Evolutionary conservation across 2,329 filamentous ascomycete genomes (phyloP).

Genomic region (Neophaeococcomyces aloes): DNA sequence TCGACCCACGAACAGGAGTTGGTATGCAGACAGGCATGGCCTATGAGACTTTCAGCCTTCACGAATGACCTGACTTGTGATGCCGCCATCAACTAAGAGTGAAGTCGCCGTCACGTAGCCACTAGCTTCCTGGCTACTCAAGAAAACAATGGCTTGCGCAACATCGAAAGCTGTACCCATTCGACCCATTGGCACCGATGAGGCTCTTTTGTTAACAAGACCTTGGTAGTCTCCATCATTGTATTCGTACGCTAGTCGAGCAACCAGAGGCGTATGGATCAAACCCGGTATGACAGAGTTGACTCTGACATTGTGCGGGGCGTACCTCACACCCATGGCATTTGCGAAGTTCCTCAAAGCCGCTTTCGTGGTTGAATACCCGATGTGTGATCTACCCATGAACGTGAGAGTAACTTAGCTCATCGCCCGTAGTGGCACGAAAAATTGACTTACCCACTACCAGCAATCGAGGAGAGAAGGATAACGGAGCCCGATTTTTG

Average conservation of each 20-base stretch:
- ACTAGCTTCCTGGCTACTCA: slow-evolving; percentile 46
- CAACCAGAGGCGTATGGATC: slow-evolving; percentile 46
- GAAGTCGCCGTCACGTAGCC: slow-evolving; percentile 51
- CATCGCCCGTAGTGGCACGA: neutral
- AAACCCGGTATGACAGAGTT: slow-evolving; percentile 9
- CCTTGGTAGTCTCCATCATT: slow-evolving; percentile 38
- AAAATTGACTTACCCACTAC: slow-evolving; percentile 35
- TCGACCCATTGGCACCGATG: slow-evolving; percentile 47
- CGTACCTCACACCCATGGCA: slow-evolving; percentile 35
- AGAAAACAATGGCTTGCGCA: slow-evolving; percentile 45
- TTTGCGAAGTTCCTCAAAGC: slow-evolving; percentile 43
- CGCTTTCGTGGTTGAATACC: slow-evolving; percentile 44
- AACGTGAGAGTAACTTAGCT: neutral
- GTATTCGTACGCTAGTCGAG: slow-evolving; percentile 37
- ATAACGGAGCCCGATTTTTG: slow-evolving; percentile 37
- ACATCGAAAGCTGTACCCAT: slow-evolving; percentile 54
- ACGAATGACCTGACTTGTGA: slow-evolving; percentile 1
- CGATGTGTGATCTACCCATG: slow-evolving; percentile 43
- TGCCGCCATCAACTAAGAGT: slow-evolving; percentile 40
- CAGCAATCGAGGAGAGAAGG: slow-evolving; percentile 44
- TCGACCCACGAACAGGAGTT: no score
- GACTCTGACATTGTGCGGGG: slow-evolving; percentile 1
- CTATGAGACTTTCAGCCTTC: no score
- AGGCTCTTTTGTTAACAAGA: slow-evolving; percentile 43
- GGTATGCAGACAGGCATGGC: no score